A percentile compares a stretch with the other conserved stretches of the same genome.
Evolutionary conservation across 495 filamentous ascomycete species (phyloP).

Genomic region (Podospora appendiculata): DNA sequence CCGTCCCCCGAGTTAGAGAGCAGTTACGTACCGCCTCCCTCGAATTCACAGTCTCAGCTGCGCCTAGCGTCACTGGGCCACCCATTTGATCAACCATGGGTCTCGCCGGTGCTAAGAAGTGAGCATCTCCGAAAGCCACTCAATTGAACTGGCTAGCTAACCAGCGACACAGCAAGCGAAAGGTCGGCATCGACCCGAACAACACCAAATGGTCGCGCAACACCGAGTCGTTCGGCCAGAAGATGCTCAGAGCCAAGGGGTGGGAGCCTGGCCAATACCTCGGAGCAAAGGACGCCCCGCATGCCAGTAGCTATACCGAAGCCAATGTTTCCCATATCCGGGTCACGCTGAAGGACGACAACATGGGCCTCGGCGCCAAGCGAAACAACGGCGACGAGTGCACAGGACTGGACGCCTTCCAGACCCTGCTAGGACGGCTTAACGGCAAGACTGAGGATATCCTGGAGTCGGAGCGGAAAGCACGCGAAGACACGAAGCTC

Average conservation of each 20-base stretch:
- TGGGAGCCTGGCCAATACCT: constrained; percentile 81
- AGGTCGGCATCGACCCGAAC: constrained; percentile 83
- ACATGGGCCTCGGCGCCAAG: constrained; percentile 78
- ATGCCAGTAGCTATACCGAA: constrained; percentile 65
- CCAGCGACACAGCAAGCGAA: constrained; percentile 54
- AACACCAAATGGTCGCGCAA: constrained; percentile 86
- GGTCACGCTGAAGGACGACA: constrained; percentile 80
- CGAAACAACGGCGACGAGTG: constrained; percentile 60
- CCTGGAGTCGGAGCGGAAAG: constrained; percentile 56
- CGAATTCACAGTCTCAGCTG: constrained; percentile 8
- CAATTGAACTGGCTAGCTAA: constrained; percentile 10
- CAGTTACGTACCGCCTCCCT: not conserved
- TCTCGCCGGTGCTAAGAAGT: constrained; percentile 68
- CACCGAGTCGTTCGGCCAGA: constrained; percentile 75
- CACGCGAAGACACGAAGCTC: constrained; percentile 53
- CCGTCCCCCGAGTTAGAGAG: not conserved
- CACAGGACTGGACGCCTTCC: constrained; percentile 74
- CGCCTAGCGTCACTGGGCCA: constrained; percentile 1
- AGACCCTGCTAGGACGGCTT: constrained; percentile 73
- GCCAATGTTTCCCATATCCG: constrained; percentile 72
- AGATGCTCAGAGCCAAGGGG: constrained; percentile 75
- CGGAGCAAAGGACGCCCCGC: constrained; percentile 63
- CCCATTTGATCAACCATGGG: constrained; percentile 48
- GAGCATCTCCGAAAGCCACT: constrained; percentile 13
- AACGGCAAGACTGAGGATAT: constrained; percentile 75